Base-by-base conservation (phyloP, 1,284 basidiomycete species). In the Dichomitus squalens region DNA sequence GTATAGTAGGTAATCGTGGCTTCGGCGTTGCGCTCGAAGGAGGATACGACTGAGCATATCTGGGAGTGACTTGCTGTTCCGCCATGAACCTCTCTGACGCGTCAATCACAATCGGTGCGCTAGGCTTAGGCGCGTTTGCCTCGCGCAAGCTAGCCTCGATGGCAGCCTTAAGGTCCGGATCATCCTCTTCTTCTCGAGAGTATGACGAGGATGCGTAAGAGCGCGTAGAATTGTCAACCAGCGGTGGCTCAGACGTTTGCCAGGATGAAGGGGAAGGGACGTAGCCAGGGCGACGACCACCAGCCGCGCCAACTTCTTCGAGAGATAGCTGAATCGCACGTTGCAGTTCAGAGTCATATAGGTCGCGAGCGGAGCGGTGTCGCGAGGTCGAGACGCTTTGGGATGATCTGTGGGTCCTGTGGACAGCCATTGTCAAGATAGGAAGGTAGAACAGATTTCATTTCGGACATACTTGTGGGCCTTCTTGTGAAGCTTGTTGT, bases 81-180 rank as follows among this genome's bases (percentile, higher is more conserved):
- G 57, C 57, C 21, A 52, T 52, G 34, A 53, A 34, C 72, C 75
- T 4, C 74, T 66, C 18, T 64, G 78, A 76, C 7, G 84, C 82
- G 51, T 87, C 83, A 3, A 83, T 68, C 9, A 79, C 84, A 3
- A 82, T 68, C 1, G 93, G 93, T 0, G 92, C 93, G 66, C 90
- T 93, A 1, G 93, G 87, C 58, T 80, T 84, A 0, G 90, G 88
- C 7, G 88, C 87, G 59, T 86, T 88, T 27, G 88, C 88, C 68
- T 99, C 97, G 11, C 88, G 82, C 63, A 99, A 73, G 69, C 92
- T 95, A 0, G 97, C 97, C 68, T 98, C 96, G 57, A 99, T 99
- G 0, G 97, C 97, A 12, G 96, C 92, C 53, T 84, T 87, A 21
- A 99, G 78, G 64, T 99, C 95, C 9, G 93, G 92, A 71, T 99